A percentile compares a stretch with the other conserved stretches of the same genome.
Conservation (phyloP, 2,329 filamentous ascomycete species). For the Onygena corvina region DNA sequence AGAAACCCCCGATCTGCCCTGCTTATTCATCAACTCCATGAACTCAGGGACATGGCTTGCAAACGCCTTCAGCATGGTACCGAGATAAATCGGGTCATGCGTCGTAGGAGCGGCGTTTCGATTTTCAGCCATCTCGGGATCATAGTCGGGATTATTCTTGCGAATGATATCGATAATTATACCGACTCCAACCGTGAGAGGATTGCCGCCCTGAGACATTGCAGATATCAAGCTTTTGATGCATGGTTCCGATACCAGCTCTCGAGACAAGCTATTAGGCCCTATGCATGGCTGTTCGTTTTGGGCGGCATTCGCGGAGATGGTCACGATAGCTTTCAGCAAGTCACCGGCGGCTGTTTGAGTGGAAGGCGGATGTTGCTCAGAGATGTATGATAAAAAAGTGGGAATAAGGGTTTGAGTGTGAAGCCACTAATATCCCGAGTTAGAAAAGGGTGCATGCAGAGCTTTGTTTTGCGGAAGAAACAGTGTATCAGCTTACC, state of each 20-base stretch:
- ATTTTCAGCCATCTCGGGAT: conserved; percentile 76
- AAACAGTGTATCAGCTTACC: conserved; percentile 40
- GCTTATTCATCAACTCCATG: conserved; percentile 60
- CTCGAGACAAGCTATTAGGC: conserved; percentile 88
- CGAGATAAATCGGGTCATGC: conserved; percentile 89
- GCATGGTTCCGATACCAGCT: conserved; percentile 78
- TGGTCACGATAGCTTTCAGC: conserved; percentile 96
- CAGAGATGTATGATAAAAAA: conserved; percentile 73
- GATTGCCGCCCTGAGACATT: conserved; percentile 89
- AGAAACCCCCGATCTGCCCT: neutral
- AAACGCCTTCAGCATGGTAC: conserved; percentile 77
- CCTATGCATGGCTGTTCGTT: conserved; percentile 99
- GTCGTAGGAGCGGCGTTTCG: conserved; percentile 67
- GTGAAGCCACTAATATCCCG: conserved; percentile 66
- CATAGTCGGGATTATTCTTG: conserved; percentile 99
- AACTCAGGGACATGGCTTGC: conserved; percentile 87
- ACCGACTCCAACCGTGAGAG: conserved; percentile 87
- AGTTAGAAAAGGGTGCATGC: conserved; percentile 8
- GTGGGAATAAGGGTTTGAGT: conserved; percentile 76
- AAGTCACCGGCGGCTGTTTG: conserved; percentile 97
- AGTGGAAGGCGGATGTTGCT: conserved; percentile 74
- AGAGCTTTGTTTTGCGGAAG: too few species aligned
- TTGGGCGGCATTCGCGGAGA: conserved; percentile 93
- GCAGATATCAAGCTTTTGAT: conserved; percentile 73
- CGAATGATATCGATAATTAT: conserved; percentile 97